A percentile compares a stretch with the other conserved stretches of the same genome.
Evolutionary conservation across 2,329 filamentous ascomycete species (phyloP).

Genomic region (Orbilia javanica): DNA sequence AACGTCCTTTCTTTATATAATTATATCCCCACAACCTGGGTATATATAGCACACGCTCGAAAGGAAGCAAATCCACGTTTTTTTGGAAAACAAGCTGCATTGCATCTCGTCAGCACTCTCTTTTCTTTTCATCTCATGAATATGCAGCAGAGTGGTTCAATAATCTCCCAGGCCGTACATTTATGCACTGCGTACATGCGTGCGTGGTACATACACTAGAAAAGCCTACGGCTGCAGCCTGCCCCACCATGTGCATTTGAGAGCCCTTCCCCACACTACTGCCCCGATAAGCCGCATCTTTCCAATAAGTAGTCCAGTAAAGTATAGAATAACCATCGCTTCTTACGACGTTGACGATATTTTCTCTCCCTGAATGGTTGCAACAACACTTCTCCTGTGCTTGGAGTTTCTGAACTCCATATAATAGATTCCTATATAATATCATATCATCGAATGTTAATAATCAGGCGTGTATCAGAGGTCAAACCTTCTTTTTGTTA

Average conservation of each 20-base stretch:
- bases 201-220: not conserved
- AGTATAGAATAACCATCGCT: too few species aligned
- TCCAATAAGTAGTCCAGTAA: too few species aligned
- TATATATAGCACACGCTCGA: conserved; percentile 15
- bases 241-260: conserved; percentile 31
- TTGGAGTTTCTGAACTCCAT: conserved; percentile 84
- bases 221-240: conserved; percentile 1
- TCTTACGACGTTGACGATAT: conserved; percentile 15
- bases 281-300: conserved; percentile 23
- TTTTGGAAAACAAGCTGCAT: conserved; percentile 7
- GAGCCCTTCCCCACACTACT: conserved; percentile 29
- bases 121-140: conserved; percentile 31
- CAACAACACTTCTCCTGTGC: conserved; percentile 85
- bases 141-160: conserved; percentile 28
- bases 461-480: not conserved
- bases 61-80: not conserved
- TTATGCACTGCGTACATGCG: too few species aligned
- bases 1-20: not conserved
- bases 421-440: conserved; percentile 80
- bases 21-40: not conserved
- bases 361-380: conserved; percentile 92
- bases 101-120: not conserved
- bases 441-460: not conserved
- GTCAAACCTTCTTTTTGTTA: too few species aligned
- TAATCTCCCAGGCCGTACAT: conserved; percentile 35